Percentiles rank a stretch among this genome's conserved stretches.
These are phyloP conservation scores for Phytophthora agathidicida DNA, from an alignment of 352 stramenopile genomes.

Conservation along the genomic window DNA sequence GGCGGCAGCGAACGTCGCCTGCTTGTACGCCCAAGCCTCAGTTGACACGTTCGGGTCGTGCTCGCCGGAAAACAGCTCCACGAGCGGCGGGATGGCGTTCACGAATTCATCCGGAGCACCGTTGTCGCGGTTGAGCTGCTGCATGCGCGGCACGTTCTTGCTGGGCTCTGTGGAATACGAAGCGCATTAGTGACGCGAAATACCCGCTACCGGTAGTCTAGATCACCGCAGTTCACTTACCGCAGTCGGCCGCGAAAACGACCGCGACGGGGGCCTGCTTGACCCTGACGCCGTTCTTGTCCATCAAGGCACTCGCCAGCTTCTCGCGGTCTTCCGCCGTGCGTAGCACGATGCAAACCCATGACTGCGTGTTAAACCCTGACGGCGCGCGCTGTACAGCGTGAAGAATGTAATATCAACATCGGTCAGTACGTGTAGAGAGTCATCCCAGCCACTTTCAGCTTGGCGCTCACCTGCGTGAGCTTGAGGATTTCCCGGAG, in stretches of 20 bases:
- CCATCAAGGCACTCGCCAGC: conserved; percentile 67
- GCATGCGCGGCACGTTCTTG: conserved; percentile 62
- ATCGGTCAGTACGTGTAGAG: not conserved
- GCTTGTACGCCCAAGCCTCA: conserved; percentile 79
- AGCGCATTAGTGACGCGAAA: not conserved
- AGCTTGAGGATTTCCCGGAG: conserved; percentile 67
- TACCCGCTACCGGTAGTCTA: too few relatives aligned
- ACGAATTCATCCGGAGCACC: conserved; percentile 45
- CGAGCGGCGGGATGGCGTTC: conserved; percentile 46
- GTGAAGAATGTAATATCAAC: not conserved
- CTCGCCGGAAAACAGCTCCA: conserved; percentile 66
- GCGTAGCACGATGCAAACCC: conserved; percentile 61
- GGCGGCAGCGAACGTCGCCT: conserved; percentile 63
- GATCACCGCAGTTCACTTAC: conserved; percentile 23
- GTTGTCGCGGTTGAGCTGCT: conserved; percentile 66
- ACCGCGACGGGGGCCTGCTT: conserved; percentile 67
- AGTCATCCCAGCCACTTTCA: not conserved
- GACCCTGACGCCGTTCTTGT: conserved; percentile 59
- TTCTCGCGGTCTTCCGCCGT: conserved; percentile 54
- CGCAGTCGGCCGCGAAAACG: conserved; percentile 75
- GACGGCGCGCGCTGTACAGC: conserved; percentile 54
- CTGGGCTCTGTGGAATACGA: conserved; percentile 50
- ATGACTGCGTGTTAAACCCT: conserved; percentile 81
- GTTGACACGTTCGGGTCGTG: conserved; percentile 54
- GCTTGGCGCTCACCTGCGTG: conserved; percentile 43